A percentile compares a stretch with the other conserved stretches of the same genome.
These are phyloP conservation scores for Neurospora discreta DNA, from an alignment of 495 filamentous ascomycete species.

Conservation along the genomic window DNA sequence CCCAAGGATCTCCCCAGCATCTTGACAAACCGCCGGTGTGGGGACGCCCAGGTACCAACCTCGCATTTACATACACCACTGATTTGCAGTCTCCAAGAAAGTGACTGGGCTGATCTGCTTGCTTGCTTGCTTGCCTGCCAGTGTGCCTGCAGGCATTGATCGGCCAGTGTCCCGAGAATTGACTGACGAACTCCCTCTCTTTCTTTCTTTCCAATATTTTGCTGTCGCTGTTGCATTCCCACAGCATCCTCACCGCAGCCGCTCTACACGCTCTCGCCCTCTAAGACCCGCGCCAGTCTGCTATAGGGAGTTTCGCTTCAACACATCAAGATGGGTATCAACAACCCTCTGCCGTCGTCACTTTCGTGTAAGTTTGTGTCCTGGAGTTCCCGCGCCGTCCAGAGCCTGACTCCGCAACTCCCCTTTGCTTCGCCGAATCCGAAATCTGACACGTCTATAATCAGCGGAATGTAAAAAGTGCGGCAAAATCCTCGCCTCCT, in stretches of 20 bases:
- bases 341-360: constrained; percentile 48
- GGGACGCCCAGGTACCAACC: background rate
- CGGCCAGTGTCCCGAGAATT: background rate
- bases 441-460: constrained; percentile 1
- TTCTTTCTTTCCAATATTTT: background rate
- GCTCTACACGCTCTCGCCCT: background rate
- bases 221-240: background rate
- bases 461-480: constrained; percentile 82
- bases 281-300: background rate
- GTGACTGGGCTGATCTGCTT: background rate
- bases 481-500: constrained; percentile 86
- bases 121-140: background rate
- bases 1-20: background rate
- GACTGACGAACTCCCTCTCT: background rate
- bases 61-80: background rate
- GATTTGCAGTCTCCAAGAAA: background rate
- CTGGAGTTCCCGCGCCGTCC: constrained; percentile 9
- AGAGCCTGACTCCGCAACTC: background rate
- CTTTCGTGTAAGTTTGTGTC: constrained; percentile 41
- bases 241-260: background rate
- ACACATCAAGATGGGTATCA: constrained; percentile 35
- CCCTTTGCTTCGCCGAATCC: background rate
- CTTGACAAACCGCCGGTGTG: background rate
- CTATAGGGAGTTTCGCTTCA: background rate
- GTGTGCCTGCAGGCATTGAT: background rate